These are phyloP conservation scores for Geopyxis carbonaria DNA, from an alignment of 495 filamentous ascomycete species.

Conservation along the genomic window DNA sequence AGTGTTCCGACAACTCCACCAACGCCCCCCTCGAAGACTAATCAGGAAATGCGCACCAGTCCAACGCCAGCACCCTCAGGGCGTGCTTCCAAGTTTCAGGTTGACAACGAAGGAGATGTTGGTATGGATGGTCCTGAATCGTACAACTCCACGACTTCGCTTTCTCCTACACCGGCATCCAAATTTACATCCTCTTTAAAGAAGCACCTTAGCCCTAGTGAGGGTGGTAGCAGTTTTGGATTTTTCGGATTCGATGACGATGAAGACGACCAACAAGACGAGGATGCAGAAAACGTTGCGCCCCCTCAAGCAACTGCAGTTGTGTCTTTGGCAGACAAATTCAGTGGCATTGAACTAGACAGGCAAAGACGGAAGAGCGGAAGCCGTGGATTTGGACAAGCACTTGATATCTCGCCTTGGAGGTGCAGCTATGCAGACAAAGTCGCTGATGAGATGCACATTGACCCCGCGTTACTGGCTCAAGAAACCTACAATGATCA, in stretches of 20 bases:
- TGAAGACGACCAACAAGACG: conserved; percentile 11
- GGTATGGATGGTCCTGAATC: neutral
- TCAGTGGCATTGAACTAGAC: neutral
- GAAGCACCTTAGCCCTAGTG: conserved; percentile 5
- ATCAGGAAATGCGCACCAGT: neutral
- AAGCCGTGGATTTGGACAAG: conserved; percentile 5
- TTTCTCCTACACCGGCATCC: neutral
- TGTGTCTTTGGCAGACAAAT: neutral
- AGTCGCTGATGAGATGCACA: too few species aligned
- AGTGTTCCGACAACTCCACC: conserved; percentile 1
- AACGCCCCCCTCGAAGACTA: conserved; percentile 1
- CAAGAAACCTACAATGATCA: too few species aligned
- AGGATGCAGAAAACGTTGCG: conserved; percentile 6
- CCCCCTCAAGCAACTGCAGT: conserved; percentile 1
- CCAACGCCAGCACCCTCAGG: neutral
- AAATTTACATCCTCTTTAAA: neutral
- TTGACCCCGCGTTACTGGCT: too few species aligned
- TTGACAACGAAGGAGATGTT: neutral
- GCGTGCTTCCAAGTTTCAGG: too few species aligned
- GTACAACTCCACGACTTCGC: neutral
- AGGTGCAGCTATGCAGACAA: too few species aligned
- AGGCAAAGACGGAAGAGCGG: neutral
- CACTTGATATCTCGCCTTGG: conserved; percentile 1
- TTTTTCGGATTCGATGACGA: conserved; percentile 12
- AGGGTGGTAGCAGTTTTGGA: conserved; percentile 6